Percentiles rank a stretch among this genome's conserved stretches.
phyloP scores from a whole-genome alignment of 371 early-diverging fungal species.

The Actinomucor elegans region DNA sequence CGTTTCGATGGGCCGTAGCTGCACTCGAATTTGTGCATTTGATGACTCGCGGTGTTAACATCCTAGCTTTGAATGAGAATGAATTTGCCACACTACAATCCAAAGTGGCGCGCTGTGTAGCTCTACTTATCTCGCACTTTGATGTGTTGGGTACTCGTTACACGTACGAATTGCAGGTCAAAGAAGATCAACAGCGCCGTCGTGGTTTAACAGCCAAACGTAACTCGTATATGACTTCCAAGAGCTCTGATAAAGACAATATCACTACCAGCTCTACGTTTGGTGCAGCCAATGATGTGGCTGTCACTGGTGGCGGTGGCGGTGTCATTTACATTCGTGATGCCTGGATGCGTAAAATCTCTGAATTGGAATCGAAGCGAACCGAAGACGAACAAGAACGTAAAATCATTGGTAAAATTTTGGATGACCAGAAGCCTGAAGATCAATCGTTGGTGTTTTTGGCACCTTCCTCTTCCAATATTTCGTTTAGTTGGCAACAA shows the following conservation, averaged over 20 bases:
- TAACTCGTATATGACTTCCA: slow-evolving; percentile 35
- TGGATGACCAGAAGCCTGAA: slow-evolving; percentile 77
- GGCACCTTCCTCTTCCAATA: slow-evolving; percentile 73
- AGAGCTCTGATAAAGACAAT: slow-evolving; percentile 30
- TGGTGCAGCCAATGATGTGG: slow-evolving; percentile 39
- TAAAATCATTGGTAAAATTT: slow-evolving; percentile 72
- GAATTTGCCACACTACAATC: slow-evolving; percentile 73
- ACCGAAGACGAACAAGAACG: slow-evolving; percentile 54
- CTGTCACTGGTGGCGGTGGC: slow-evolving; percentile 30
- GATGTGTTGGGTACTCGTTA: slow-evolving; percentile 71
- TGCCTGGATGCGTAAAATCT: slow-evolving; percentile 56
- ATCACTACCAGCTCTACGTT: slow-evolving; percentile 48
- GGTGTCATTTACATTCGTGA: slow-evolving; percentile 52
- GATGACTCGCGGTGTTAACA: slow-evolving; percentile 74
- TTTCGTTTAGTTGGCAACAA: slow-evolving; percentile 85
- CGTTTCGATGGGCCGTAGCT: slow-evolving; percentile 87
- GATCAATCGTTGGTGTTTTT: slow-evolving; percentile 77
- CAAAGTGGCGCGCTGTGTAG: slow-evolving; percentile 78
- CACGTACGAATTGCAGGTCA: slow-evolving; percentile 50
- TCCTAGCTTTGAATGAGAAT: slow-evolving; percentile 63
- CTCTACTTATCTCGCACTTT: slow-evolving; percentile 79
- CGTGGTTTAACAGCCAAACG: slow-evolving; percentile 38
- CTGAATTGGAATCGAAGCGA: slow-evolving; percentile 51
- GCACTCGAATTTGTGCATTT: slow-evolving; percentile 85
- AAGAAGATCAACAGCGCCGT: slow-evolving; percentile 45